Percentiles rank a stretch among this genome's conserved stretches.
These are phyloP conservation scores for Periconia sp. DNA, from an alignment of 2,329 filamentous ascomycete species.

Conservation along the genomic window DNA sequence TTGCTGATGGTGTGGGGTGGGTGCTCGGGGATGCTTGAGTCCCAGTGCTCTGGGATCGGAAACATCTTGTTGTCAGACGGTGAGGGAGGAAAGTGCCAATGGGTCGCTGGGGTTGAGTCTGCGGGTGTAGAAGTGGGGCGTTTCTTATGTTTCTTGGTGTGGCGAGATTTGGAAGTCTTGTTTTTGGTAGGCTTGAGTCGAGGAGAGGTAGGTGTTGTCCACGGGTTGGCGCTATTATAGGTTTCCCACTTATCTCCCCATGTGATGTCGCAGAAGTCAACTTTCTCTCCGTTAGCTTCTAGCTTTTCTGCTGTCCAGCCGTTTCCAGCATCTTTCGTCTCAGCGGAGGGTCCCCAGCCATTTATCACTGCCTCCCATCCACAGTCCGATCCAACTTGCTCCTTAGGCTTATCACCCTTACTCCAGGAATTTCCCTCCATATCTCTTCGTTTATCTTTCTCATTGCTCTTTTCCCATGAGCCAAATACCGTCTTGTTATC, in stretches of 20 bases:
- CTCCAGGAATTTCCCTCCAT: too few relatives aligned
- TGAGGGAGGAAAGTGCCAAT: slow-evolving; percentile 38
- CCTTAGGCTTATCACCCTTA: too few relatives aligned
- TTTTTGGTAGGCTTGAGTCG: slow-evolving; percentile 5
- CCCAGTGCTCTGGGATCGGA: slow-evolving; percentile 20
- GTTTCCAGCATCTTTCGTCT: not conserved
- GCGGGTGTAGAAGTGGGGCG: not conserved
- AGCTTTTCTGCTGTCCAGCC: not conserved
- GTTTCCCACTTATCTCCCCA: too few relatives aligned
- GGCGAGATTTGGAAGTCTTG: slow-evolving; percentile 19
- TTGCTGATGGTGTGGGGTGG: slow-evolving; percentile 28
- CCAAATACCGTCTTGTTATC: too few relatives aligned
- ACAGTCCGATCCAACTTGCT: too few relatives aligned
- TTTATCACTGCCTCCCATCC: not conserved
- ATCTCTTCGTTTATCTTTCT: too few relatives aligned
- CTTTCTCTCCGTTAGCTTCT: too few relatives aligned
- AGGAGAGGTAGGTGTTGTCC: not conserved
- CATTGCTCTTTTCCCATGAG: too few relatives aligned
- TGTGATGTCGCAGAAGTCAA: too few relatives aligned
- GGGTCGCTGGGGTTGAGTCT: slow-evolving; percentile 25
- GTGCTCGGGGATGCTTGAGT: slow-evolving; percentile 20
- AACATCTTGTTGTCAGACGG: slow-evolving; percentile 2
- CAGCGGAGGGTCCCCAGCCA: too few relatives aligned
- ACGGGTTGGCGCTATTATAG: not conserved
- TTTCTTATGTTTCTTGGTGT: slow-evolving; percentile 16